Evolutionary conservation across 768 basidiomycete genomes (phyloP).

Genomic region (Xerocomellus chrysenteron): DNA sequence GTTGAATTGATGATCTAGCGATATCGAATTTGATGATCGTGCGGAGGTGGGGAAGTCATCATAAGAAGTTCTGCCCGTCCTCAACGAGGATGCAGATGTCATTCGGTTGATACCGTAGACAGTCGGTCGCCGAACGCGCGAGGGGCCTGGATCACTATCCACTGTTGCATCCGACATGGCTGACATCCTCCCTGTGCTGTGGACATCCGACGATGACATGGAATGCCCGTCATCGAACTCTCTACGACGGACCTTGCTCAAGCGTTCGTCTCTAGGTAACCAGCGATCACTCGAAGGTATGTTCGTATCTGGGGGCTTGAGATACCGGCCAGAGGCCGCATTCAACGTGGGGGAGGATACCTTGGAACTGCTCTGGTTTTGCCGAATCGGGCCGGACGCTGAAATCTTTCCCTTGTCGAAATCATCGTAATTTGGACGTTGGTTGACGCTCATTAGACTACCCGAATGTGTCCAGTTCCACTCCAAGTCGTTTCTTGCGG

Average conservation of each 20-base stretch:
- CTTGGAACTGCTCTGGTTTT: constrained; percentile 45
- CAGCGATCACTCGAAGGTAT: constrained; percentile 47
- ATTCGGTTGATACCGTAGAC: constrained; percentile 69
- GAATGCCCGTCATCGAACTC: constrained; percentile 91
- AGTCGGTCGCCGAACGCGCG: constrained; percentile 61
- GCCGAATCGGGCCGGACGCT: constrained; percentile 64
- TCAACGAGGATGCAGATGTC: constrained; percentile 73
- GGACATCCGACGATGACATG: constrained; percentile 85
- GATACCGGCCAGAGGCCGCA: constrained; percentile 62
- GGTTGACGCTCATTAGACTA: constrained; percentile 43
- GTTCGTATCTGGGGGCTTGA: constrained; percentile 36
- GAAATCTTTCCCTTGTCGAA: constrained; percentile 49
- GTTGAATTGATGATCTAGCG: constrained; percentile 71
- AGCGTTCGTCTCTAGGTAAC: constrained; percentile 51
- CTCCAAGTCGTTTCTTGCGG: constrained; percentile 54
- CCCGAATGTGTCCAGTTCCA: constrained; percentile 50
- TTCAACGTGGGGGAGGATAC: constrained; percentile 50
- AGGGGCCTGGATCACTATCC: constrained; percentile 83
- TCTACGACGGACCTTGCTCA: constrained; percentile 75
- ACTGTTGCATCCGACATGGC: constrained; percentile 80
- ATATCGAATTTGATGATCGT: constrained; percentile 78
- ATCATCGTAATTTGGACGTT: constrained; percentile 30
- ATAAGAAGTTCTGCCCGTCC: constrained; percentile 54
- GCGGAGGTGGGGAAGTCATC: constrained; percentile 72
- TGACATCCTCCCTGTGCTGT: constrained; percentile 71